Percentiles rank a stretch among this genome's conserved stretches.
phyloP scores from a whole-genome alignment of 768 basidiomycete genomes.

The Boletus reticulatus region DNA sequence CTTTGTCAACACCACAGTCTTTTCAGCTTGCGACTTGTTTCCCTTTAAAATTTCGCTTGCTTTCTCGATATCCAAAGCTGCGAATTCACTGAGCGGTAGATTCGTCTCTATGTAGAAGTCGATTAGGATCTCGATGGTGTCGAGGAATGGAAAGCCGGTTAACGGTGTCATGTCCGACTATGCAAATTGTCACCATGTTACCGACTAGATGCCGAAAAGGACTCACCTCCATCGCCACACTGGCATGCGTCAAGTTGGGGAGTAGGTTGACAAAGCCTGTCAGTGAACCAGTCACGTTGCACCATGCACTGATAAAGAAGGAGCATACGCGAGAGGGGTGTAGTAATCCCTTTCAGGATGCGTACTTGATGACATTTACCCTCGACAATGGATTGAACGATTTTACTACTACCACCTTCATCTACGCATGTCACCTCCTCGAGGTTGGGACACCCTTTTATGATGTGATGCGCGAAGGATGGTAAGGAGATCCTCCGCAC shows the following conservation, averaged over 20 bases:
- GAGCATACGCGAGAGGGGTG: not conserved
- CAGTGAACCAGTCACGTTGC: not conserved
- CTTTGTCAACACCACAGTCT: too few species aligned
- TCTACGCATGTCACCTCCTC: slow-evolving; percentile 9
- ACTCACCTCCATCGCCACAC: not conserved
- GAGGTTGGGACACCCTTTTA: slow-evolving; percentile 9
- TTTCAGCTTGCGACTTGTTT: too few species aligned
- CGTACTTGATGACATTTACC: not conserved
- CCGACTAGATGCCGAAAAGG: not conserved
- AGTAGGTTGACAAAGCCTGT: slow-evolving; percentile 7
- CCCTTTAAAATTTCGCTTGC: too few species aligned
- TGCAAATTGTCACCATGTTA: not conserved
- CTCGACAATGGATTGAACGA: slow-evolving; percentile 7
- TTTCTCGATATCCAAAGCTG: too few species aligned
- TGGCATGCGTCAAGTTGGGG: slow-evolving; percentile 6
- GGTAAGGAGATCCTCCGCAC: slow-evolving; percentile 7
- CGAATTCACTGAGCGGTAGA: too few species aligned
- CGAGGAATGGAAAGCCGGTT: not conserved
- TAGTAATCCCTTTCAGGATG: not conserved
- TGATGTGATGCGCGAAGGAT: slow-evolving; percentile 3
- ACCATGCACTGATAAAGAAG: not conserved
- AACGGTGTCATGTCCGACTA: not conserved
- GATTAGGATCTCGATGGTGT: not conserved
- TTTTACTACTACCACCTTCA: not conserved
- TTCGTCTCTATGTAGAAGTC: too few species aligned